Evolutionary conservation across 2,329 filamentous ascomycete species (phyloP), one percentile per base, ranked within the genome.

Genomic region (Trichoderma brevicompactum): DNA sequence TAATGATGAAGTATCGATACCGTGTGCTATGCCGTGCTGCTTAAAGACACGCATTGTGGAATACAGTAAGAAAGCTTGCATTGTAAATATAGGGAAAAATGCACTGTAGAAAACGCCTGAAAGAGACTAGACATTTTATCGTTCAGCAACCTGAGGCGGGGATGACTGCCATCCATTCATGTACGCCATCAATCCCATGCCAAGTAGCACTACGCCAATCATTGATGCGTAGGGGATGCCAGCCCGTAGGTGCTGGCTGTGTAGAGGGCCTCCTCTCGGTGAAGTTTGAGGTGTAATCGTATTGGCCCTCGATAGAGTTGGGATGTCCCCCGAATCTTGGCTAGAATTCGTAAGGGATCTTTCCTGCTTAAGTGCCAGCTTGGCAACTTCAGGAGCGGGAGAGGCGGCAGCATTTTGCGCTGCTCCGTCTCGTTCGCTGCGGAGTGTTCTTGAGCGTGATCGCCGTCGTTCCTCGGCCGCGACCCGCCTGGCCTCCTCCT

Each of bases 111-210:
- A 44, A 46, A 65, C 43, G 53, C 40, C 54, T 43, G 36, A 36
- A 38, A 36, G 46, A 28, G 44, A 59, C 46, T 58, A 10, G 53
- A 17, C 38, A 65, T 74, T 28, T 46, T 69, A 78, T 72, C 72
- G 71, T 65, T 79, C 76, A 54, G 75, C 76, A 53, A 75, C 41
- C n/a, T 46, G 59, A 40, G 70, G 71, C 4, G 76, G 69, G 44
- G 77, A 72, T 59, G 76, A 72, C 71, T 92, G 90, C 91, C 91
- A 94, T 59, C 90, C 89, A 73, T 95, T 95, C 70, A 95, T 83
- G 77, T 93, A 94, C 48, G 90, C 91, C 92, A 95, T 95, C 69
- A 95, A 76, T 13, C 92, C 90, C 80, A 95, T 89, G 38, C 92
- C 92, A 67, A 95, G 80, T 64, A 95, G 77, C 32, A 95, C 91